Evolutionary conservation across 2,329 filamentous ascomycete species (phyloP).

Genomic region (Bimuria novae-zelandiae): DNA sequence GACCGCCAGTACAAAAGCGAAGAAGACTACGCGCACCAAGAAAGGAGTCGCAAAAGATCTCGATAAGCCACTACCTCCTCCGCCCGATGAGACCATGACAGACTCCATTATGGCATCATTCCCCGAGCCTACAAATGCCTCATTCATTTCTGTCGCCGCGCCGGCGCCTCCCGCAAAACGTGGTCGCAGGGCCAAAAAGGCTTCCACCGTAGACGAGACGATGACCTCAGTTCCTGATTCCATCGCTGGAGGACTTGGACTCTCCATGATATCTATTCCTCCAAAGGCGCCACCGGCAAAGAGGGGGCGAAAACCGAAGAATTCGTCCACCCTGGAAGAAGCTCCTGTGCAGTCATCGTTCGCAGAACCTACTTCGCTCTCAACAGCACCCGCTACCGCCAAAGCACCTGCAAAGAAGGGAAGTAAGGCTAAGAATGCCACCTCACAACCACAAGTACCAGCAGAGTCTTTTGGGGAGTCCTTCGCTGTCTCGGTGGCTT

Average conservation of each 20-base stretch:
- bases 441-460: background rate
- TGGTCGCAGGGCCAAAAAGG: slow-evolving; percentile 2
- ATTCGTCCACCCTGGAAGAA: slow-evolving; percentile 1
- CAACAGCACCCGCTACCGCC: background rate
- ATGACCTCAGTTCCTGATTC: slow-evolving; percentile 9
- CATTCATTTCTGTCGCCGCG: background rate
- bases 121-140: background rate
- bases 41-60: slow-evolving; percentile 9
- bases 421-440: background rate
- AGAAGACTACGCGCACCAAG: slow-evolving; percentile 21
- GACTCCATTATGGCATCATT: slow-evolving; percentile 5
- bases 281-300: slow-evolving; percentile 7
- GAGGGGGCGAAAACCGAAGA: slow-evolving; percentile 9
- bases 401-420: slow-evolving; percentile 7
- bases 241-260: background rate
- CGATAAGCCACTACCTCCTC: slow-evolving; percentile 10
- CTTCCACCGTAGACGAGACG: slow-evolving; percentile 4
- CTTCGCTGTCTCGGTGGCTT: slow-evolving; percentile 2
- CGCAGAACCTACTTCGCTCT: slow-evolving; percentile 1
- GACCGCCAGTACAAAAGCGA: slow-evolving; percentile 18
- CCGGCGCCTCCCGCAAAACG: slow-evolving; percentile 3
- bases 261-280: slow-evolving; percentile 1
- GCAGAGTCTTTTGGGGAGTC: background rate
- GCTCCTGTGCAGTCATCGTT: slow-evolving; percentile 1
- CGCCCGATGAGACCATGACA: slow-evolving; percentile 9